Percentiles rank a stretch among this genome's conserved stretches.
Conservation (phyloP, 202 grass and related monocot species). For the Musa balbisiana region DNA sequence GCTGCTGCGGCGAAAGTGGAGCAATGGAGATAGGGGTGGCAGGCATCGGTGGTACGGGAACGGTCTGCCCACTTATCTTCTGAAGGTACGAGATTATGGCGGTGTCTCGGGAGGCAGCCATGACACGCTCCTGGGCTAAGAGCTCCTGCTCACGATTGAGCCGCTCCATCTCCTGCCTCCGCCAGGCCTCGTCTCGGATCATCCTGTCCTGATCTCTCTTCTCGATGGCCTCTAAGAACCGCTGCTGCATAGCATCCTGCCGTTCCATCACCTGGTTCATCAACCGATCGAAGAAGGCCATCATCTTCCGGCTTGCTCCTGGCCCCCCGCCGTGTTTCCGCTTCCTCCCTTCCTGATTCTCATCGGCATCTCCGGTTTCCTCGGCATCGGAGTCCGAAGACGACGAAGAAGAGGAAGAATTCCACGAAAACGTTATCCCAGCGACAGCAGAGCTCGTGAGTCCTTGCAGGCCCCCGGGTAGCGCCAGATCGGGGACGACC, state of each 20-base stretch:
- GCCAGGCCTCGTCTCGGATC: conserved; percentile 79
- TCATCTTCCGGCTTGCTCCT: conserved; percentile 38
- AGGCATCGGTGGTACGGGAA: conserved; percentile 10
- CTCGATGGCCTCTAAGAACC: conserved; percentile 79
- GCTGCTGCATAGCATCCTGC: conserved; percentile 77
- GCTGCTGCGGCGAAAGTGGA: conserved; percentile 18
- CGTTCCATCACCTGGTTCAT: conserved; percentile 65
- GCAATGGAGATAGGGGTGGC: conserved; percentile 2
- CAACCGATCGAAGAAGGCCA: conserved; percentile 73
- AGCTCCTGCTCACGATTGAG: conserved; percentile 76
- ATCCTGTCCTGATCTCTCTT: conserved; percentile 69
- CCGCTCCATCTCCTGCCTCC: conserved; percentile 68
- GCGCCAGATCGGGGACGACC: neutral
- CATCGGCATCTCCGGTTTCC: conserved; percentile 53
- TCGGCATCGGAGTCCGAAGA: conserved; percentile 62
- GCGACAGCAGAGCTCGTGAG: conserved; percentile 1
- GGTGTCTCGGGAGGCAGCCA: conserved; percentile 58
- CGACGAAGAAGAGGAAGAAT: conserved; percentile 35
- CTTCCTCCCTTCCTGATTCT: conserved; percentile 38
- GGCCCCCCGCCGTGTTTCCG: conserved; percentile 29
- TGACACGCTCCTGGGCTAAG: conserved; percentile 64
- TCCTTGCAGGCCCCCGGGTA: neutral
- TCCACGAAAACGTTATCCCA: conserved; percentile 45
- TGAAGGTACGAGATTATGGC: conserved; percentile 75
- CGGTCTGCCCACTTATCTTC: conserved; percentile 49